Percentiles rank a stretch among this genome's conserved stretches.
phyloP scores from a whole-genome alignment of 2,329 filamentous ascomycete species.

The Hymenoscyphus fructigenus region DNA sequence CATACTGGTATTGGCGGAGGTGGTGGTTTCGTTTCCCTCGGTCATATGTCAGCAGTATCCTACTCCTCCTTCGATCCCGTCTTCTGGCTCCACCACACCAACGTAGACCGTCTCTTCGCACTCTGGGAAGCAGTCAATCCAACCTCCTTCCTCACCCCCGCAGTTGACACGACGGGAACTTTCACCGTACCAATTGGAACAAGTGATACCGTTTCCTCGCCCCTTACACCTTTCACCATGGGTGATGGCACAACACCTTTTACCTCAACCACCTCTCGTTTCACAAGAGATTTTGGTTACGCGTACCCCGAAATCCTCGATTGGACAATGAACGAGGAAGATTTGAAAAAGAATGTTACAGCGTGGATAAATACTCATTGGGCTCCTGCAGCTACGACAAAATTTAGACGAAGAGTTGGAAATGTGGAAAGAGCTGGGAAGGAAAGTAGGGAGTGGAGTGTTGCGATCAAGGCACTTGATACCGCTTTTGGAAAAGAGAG shows the following conservation, averaged over 20 bases:
- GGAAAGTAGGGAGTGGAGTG: conserved; percentile 5
- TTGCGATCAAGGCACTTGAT: background rate
- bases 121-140: conserved; percentile 48
- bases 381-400: background rate
- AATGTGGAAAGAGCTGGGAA: background rate
- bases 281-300: conserved; percentile 28
- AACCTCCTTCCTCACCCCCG: conserved; percentile 32
- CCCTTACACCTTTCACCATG: conserved; percentile 27
- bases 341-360: conserved; percentile 58
- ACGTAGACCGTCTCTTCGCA: conserved; percentile 60
- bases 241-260: conserved; percentile 32
- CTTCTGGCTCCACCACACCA: conserved; percentile 53
- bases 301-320: conserved; percentile 37
- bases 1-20: no score
- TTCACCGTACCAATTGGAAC: conserved; percentile 29
- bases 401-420: no score
- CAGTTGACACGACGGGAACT: conserved; percentile 35
- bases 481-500: conserved; percentile 19
- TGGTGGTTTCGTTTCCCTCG: no score
- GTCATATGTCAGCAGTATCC: no score
- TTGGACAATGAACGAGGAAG: conserved; percentile 49
- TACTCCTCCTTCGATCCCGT: conserved; percentile 46
- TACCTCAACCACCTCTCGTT: conserved; percentile 21
- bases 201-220: background rate
- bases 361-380: conserved; percentile 50